Percentiles rank a stretch among this genome's conserved stretches.
Evolutionary conservation across 345 rosid species (phyloP).

Genomic region (Anacardium occidentale): DNA sequence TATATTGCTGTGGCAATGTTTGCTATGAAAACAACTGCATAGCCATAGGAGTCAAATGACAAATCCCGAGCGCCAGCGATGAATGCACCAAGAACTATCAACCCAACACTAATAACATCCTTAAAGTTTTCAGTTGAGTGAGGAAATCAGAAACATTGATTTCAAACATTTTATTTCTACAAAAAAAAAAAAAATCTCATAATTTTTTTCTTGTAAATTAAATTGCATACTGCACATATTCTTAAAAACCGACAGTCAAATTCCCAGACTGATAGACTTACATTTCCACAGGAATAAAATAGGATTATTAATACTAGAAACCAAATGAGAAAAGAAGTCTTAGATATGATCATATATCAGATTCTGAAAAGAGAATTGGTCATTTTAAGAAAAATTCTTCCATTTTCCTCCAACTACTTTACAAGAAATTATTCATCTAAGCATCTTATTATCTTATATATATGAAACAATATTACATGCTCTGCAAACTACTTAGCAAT

Average conservation of each 20-base stretch:
- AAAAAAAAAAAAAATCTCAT: conserved; percentile 1
- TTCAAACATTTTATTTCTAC: background rate
- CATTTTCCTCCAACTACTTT: background rate
- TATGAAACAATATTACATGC: background rate
- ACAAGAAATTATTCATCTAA: background rate
- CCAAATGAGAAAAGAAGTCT: background rate
- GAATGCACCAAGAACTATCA: conserved; percentile 86
- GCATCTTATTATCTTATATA: background rate
- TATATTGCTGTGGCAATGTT: conserved; percentile 90
- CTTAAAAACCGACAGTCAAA: conserved; percentile 4
- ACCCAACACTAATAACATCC: conserved; percentile 79
- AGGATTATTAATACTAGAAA: background rate
- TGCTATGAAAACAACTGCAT: conserved; percentile 80
- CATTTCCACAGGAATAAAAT: background rate
- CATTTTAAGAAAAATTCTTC: background rate
- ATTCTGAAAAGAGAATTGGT: background rate
- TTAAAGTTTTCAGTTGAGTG: conserved; percentile 45
- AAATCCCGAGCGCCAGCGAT: conserved; percentile 97
- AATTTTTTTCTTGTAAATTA: conserved; percentile 13
- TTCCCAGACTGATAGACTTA: conserved; percentile 6
- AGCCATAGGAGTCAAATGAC: conserved; percentile 89
- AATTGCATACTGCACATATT: conserved; percentile 3
- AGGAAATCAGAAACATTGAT: conserved; percentile 34
- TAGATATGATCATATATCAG: too few species aligned
- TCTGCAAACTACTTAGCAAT: too few species aligned